A percentile compares a stretch with the other conserved stretches of the same genome.
phyloP scores from a whole-genome alignment of 352 stramenopile genomes.

The Thraustochytrium striatum region DNA sequence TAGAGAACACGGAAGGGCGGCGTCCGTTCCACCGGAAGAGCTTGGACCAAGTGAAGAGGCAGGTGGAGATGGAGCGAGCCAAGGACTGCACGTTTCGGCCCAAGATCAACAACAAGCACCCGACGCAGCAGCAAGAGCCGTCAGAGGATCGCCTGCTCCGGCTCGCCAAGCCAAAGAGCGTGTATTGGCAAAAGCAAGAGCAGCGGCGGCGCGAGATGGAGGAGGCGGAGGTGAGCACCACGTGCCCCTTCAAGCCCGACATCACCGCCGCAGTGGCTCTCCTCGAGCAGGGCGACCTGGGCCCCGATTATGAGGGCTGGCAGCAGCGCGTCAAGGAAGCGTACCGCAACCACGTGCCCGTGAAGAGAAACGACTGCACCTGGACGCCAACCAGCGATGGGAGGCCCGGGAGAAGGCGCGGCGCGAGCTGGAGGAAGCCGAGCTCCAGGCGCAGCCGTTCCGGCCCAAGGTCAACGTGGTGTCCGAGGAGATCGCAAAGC shows the following conservation, averaged over 20 bases:
- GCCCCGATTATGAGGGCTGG: neutral
- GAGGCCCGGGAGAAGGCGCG: constrained; percentile 1
- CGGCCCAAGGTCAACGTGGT: constrained; percentile 27
- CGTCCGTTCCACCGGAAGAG: constrained; percentile 15
- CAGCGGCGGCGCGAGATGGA: neutral
- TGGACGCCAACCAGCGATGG: constrained; percentile 29
- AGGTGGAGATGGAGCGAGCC: constrained; percentile 16
- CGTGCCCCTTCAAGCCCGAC: constrained; percentile 32
- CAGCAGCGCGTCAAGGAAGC: constrained; percentile 27
- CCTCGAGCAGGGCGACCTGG: neutral
- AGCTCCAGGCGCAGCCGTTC: constrained; percentile 34
- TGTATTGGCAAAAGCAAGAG: constrained; percentile 21
- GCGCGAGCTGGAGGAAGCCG: constrained; percentile 36
- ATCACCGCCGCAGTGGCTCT: neutral
- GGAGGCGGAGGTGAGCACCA: neutral
- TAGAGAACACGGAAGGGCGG: too few relatives aligned
- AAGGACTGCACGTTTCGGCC: constrained; percentile 34
- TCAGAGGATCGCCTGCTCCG: neutral
- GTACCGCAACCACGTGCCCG: constrained; percentile 30
- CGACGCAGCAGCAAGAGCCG: neutral
- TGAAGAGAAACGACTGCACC: constrained; percentile 24
- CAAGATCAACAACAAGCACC: neutral
- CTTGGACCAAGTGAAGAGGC: constrained; percentile 10
- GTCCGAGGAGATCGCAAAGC: constrained; percentile 42
- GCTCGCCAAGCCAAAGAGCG: constrained; percentile 29